Conservation (phyloP, 352 stramenopile species). For the Phytophthora lateralis region DNA sequence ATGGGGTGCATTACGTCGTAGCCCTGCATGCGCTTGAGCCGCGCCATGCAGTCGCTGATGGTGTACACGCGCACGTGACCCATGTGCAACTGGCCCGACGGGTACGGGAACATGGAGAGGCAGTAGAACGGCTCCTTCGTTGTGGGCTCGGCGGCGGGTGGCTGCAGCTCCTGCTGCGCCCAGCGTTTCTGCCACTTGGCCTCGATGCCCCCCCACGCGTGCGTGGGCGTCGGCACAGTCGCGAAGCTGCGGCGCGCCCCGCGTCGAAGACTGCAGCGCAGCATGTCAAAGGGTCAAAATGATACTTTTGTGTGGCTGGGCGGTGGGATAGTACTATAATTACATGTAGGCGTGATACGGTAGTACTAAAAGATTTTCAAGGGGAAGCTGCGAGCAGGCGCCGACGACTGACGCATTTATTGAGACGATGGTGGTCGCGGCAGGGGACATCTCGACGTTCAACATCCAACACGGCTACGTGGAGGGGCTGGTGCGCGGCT, state of each 20-base stretch:
- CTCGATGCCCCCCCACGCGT: constrained; percentile 64
- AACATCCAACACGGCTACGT: constrained; percentile 98
- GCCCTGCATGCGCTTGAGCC: constrained; percentile 97
- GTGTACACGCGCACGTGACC: constrained; percentile 99
- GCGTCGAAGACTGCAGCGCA: constrained; percentile 22
- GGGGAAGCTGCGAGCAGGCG: background rate
- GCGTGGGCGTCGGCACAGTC: constrained; percentile 17
- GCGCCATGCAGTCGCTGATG: constrained; percentile 98
- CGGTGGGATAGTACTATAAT: too few relatives aligned
- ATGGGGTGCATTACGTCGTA: constrained; percentile 98
- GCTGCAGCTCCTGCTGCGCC: constrained; percentile 28
- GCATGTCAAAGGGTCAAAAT: constrained; percentile 12
- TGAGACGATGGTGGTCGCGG: constrained; percentile 53
- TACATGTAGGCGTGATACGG: too few relatives aligned
- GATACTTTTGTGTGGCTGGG: constrained; percentile 1
- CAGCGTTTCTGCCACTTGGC: constrained; percentile 77
- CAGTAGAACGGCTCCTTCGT: constrained; percentile 85
- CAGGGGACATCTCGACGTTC: constrained; percentile 94
- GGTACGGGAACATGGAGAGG: constrained; percentile 99
- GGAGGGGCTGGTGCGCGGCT: constrained; percentile 97
- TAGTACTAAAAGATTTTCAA: constrained; percentile 7
- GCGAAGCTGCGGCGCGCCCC: constrained; percentile 31
- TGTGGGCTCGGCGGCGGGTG: background rate
- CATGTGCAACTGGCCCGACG: constrained; percentile 97
- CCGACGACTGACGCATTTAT: background rate